Percentiles rank a stretch among this genome's conserved stretches.
phyloP scores from a whole-genome alignment of 176 grass and related monocot species.

The Avena atlantica region DNA sequence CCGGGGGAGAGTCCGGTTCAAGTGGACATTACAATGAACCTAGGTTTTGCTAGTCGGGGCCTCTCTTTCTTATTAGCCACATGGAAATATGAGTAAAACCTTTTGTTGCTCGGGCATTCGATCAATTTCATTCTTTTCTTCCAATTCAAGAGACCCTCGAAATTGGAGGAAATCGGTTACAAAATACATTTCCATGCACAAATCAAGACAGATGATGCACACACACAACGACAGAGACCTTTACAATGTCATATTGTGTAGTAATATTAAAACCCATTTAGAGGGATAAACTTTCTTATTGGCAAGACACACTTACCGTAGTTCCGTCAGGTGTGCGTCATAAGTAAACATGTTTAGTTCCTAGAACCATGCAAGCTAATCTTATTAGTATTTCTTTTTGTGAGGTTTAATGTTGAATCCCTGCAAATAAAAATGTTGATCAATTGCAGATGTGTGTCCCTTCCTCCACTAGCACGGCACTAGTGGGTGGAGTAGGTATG shows the following conservation, averaged over 20 bases:
- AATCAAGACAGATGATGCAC: neutral
- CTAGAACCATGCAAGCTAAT: neutral
- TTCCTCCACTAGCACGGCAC: slow-evolving; percentile 40
- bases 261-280: neutral
- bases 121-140: neutral
- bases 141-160: no score
- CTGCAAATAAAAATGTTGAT: neutral
- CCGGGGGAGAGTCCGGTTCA: neutral
- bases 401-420: neutral
- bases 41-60: neutral
- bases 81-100: neutral
- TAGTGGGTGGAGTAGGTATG: slow-evolving; percentile 30
- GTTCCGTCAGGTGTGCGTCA: slow-evolving; percentile 22
- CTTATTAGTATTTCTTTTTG: neutral
- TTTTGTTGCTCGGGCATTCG: neutral
- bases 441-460: slow-evolving; percentile 17
- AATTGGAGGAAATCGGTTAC: no score
- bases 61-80: neutral
- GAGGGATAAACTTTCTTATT: neutral
- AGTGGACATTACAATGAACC: neutral
- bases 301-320: neutral
- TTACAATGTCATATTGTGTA: neutral
- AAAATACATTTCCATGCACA: neutral
- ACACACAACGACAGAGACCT: neutral
- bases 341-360: neutral